Percentiles rank a stretch among this genome's conserved stretches.
Evolutionary conservation across 768 basidiomycete species (phyloP).

Genomic region (Sarcodon aspratus): DNA sequence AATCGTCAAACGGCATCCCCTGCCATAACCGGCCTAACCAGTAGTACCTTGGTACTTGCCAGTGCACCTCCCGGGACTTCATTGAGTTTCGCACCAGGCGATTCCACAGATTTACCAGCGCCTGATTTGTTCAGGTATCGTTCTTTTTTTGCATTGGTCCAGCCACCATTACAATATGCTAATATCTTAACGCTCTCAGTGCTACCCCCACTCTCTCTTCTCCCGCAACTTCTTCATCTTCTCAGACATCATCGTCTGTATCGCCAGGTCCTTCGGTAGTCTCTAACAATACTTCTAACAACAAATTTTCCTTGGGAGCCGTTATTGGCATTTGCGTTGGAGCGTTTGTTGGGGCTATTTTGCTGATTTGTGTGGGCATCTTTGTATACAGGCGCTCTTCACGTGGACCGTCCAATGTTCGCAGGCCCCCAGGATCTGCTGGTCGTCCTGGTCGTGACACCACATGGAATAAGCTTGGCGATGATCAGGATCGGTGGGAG

Average conservation of each 20-base stretch:
- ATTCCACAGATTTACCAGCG: neutral
- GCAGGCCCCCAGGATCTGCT: no score
- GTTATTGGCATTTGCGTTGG: conserved; percentile 57
- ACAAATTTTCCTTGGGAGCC: conserved; percentile 23
- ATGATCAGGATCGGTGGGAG: conserved; percentile 36
- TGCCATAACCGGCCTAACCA: neutral
- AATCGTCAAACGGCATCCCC: neutral
- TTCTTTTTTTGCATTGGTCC: neutral
- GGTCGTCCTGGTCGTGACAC: conserved; percentile 5
- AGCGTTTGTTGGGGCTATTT: conserved; percentile 38
- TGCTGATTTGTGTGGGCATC: conserved; percentile 38
- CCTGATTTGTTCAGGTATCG: neutral
- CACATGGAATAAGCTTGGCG: conserved; percentile 46
- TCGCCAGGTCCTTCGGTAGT: neutral
- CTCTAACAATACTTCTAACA: neutral
- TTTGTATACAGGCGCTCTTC: conserved; percentile 44
- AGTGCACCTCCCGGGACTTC: neutral
- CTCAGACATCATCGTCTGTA: neutral
- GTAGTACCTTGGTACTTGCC: neutral
- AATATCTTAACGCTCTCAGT: neutral
- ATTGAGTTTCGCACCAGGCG: neutral
- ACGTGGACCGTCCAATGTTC: conserved; percentile 17
- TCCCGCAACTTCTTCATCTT: neutral
- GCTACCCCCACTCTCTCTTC: neutral
- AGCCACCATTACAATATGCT: neutral